These are phyloP conservation scores for Zasmidium citrigriseum DNA, from an alignment of 2,329 filamentous ascomycete genomes.

Conservation along the genomic window DNA sequence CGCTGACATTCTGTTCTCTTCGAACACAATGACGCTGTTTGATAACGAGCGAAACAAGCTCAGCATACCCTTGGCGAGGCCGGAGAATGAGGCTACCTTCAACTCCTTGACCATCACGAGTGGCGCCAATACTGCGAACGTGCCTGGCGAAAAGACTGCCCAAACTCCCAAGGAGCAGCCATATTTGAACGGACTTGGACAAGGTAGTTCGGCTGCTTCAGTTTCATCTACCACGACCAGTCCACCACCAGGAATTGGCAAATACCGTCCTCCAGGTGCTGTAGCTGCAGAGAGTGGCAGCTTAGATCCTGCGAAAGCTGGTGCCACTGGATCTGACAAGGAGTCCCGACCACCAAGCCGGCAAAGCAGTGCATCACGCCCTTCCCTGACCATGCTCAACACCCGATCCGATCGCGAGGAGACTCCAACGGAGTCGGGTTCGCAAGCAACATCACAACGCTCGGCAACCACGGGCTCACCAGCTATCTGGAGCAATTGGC, in stretches of 20 bases:
- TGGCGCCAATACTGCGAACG: slow-evolving; percentile 14
- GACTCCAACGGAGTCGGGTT: slow-evolving; percentile 13
- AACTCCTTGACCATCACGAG: slow-evolving; percentile 70
- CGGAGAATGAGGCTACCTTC: slow-evolving; percentile 81
- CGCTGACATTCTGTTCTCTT: slow-evolving; percentile 88
- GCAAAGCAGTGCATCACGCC: slow-evolving; percentile 25
- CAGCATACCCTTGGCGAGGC: slow-evolving; percentile 86
- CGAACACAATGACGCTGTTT: slow-evolving; percentile 83
- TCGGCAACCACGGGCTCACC: slow-evolving; percentile 28
- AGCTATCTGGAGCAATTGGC: slow-evolving; percentile 52
- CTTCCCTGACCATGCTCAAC: slow-evolving; percentile 26
- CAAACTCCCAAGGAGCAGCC: slow-evolving; percentile 53
- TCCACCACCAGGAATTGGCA: slow-evolving; percentile 28
- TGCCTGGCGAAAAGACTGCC: not conserved
- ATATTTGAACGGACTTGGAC: slow-evolving; percentile 36
- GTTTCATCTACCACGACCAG: slow-evolving; percentile 29
- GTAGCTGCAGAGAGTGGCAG: slow-evolving; percentile 23
- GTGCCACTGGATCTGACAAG: slow-evolving; percentile 25
- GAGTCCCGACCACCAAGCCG: slow-evolving; percentile 28
- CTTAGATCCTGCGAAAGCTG: slow-evolving; percentile 23
- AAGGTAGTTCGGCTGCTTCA: slow-evolving; percentile 27
- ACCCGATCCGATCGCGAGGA: slow-evolving; percentile 24
- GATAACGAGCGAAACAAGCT: slow-evolving; percentile 85
- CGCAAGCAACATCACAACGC: slow-evolving; percentile 21
- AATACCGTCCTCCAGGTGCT: slow-evolving; percentile 33